Percentiles rank a stretch among this genome's conserved stretches.
phyloP scores from a whole-genome alignment of 1,284 basidiomycete genomes.

The Ustilago sp. region DNA sequence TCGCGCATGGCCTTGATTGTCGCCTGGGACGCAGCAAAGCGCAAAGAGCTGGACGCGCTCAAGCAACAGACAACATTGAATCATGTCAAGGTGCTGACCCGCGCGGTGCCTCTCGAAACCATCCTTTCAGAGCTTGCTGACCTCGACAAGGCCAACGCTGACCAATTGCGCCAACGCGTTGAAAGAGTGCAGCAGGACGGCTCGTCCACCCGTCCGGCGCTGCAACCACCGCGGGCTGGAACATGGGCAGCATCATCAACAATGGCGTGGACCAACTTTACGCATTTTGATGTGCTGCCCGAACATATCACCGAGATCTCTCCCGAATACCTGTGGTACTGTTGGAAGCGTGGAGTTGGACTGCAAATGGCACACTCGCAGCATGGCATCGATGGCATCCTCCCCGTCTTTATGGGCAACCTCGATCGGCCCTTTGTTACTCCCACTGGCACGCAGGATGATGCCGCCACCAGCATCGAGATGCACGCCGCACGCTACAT shows the following conservation, averaged over 20 bases:
- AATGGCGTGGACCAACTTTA: constrained; percentile 17
- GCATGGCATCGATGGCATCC: constrained; percentile 23
- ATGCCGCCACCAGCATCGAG: not conserved
- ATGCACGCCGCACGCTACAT: constrained; percentile 6
- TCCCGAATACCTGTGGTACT: constrained; percentile 30
- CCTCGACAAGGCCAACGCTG: not conserved
- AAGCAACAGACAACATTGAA: not conserved
- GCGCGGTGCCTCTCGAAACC: constrained; percentile 5
- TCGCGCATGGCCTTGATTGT: constrained; percentile 8
- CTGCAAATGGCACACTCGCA: constrained; percentile 17
- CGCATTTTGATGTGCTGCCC: constrained; percentile 30
- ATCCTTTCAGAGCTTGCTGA: not conserved
- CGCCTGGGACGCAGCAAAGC: constrained; percentile 28
- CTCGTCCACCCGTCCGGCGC: not conserved
- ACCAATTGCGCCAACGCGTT: not conserved
- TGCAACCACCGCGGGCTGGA: not conserved
- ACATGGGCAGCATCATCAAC: not conserved
- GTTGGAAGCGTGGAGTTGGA: constrained; percentile 36
- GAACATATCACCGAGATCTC: constrained; percentile 7
- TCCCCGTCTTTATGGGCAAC: constrained; percentile 28
- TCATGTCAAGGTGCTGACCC: not conserved
- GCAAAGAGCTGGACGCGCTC: not conserved
- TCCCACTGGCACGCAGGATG: not conserved
- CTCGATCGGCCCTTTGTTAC: constrained; percentile 10
- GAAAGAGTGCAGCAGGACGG: not conserved